Evolutionary conservation across 306 rosid genomes (phyloP), one percentile per base, ranked within the genome.

Genomic region (Cicer arietinum): DNA sequence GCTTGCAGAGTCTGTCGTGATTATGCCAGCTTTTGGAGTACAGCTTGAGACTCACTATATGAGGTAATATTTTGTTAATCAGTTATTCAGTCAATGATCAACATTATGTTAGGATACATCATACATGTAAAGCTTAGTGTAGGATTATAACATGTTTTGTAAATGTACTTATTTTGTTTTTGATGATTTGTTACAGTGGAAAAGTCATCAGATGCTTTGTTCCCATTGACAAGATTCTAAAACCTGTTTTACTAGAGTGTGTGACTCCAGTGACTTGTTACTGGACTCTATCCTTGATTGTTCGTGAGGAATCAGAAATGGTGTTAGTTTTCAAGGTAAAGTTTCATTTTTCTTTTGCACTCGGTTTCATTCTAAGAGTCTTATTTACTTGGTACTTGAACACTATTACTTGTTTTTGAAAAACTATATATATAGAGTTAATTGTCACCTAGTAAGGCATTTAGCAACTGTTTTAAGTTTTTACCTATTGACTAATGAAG

Each of bases 1-100:
- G 45, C 65, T 51, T 63, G 78, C 92, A 94, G 96, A 94, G 83
- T 88, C 92, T 44, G 90, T 94, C 41, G 76, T 94, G 61, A 82
- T 94, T 80, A 86, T 94, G 88, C 96, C 98, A 10, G 91, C 94
- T 79, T 91, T 94, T 66, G 98, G 98, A 66, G 92, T 94, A 72
- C 97, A 94, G 80, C 94, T 94, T 67, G 96, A 94, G 80, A 91
- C 94, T 79, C 91, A 87, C 79, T 88, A 82, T 75, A 48, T 39
- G 61, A 89, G 98, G 98, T 94, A 61, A 10, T 62, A 61, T 45
- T 48, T 80, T 42, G 53, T 58, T 63, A n/a, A 74, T 35, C 58
- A 2, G 44, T 62, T 69, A 25, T 56, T 78, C 56, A 40, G 39
- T 51, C 14, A 58, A 11, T 43, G 25, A 37, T 53, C 47, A 57